These are phyloP conservation scores for Fusarium protoensiforme DNA, from an alignment of 2,329 filamentous ascomycete species.

Conservation along the genomic window DNA sequence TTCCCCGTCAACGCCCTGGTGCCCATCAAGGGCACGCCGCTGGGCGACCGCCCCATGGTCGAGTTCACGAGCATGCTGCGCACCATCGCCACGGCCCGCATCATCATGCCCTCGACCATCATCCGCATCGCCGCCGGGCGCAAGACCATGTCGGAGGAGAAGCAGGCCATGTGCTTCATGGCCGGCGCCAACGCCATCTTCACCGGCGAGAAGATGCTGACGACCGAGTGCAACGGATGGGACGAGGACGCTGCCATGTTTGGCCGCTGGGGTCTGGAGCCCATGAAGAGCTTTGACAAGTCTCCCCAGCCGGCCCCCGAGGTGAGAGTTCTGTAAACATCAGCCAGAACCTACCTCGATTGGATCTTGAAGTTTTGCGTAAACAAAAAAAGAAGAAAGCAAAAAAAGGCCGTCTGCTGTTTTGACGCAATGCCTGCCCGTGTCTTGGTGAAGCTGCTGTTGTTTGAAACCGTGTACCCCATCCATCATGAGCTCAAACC, in stretches of 20 bases:
- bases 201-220: slow-evolving; percentile 95
- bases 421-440: background rate
- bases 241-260: slow-evolving; percentile 90
- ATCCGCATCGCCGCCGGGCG: slow-evolving; percentile 88
- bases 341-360: background rate
- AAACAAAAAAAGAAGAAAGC: background rate
- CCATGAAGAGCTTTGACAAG: slow-evolving; percentile 72
- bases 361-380: background rate
- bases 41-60: slow-evolving; percentile 79
- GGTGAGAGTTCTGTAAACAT: slow-evolving; percentile 38
- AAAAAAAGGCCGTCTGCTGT: background rate
- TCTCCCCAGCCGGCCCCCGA: slow-evolving; percentile 40
- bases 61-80: slow-evolving; percentile 82
- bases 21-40: slow-evolving; percentile 88
- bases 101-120: slow-evolving; percentile 87
- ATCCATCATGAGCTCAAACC: background rate
- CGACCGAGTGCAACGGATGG: slow-evolving; percentile 91
- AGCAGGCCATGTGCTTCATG: slow-evolving; percentile 90
- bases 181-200: slow-evolving; percentile 95
- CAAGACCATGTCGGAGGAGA: slow-evolving; percentile 86
- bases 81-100: slow-evolving; percentile 84
- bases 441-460: background rate
- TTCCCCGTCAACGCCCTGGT: slow-evolving; percentile 94
- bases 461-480: background rate
- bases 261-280: slow-evolving; percentile 80